Base-by-base conservation (phyloP, 441 rosid genomes). In the Populus hybrid region DNA sequence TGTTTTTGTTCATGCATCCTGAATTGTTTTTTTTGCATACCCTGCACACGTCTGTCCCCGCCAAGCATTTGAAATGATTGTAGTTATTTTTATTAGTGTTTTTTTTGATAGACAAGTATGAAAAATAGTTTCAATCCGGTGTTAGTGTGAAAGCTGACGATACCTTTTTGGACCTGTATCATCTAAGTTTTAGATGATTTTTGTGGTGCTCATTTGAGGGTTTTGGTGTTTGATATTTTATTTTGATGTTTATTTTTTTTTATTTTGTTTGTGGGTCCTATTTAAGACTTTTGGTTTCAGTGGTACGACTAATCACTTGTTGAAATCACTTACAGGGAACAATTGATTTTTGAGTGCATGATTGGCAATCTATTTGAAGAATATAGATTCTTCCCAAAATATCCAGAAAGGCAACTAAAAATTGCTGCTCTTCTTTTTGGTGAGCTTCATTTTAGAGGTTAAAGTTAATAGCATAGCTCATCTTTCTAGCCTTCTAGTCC, bases 381-480 rank as follows among this genome's bases (percentile, higher is more conserved):
- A 79, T 94, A 97, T 84, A 92, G 87, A 24, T 97, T 94, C 86
- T 97, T 97, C 77, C 97, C 97, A 67, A 94, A 92, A 82, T 97
- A 94, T 88, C 98, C 99, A 5, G 99, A 97, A 85, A 89, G 92
- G 84, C 98, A 97, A 84, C 93, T 97, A 65, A 94, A 86, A 88
- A 91, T 93, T 79, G 97, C 99, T 71, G 97, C 99, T 57, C 85
- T 95, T 77, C 95, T 97, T 71, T 91, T 97, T 83, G 99, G 99
- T 97, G 84, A 88, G 98, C 88, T 76, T 67, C 40, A 28, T 24
- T 69, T 14, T 35, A 46, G 67, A 67, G 24, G 75, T 7, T 9
- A 73, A 74, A 66, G 67, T 80, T 71, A 40, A 16, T 77, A 21
- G 34, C 35, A 24, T 64, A 26, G 35, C 66, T 66, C 18, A n/a